Evolutionary conservation across 345 rosid species (phyloP).

Genomic region (Populus alba): DNA sequence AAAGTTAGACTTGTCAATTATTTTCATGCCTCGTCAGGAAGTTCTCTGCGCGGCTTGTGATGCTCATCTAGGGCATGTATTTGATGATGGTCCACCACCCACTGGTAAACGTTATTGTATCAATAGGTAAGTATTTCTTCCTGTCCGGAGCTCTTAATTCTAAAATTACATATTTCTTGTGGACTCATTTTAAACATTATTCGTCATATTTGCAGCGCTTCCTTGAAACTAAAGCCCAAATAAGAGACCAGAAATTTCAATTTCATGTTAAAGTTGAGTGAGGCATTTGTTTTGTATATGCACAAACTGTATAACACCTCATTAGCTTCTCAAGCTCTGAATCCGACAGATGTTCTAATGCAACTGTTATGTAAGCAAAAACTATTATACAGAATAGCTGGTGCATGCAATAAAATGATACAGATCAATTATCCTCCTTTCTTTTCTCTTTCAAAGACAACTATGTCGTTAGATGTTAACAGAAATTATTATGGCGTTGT

Average conservation of each 20-base stretch:
- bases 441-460: too few relatives aligned
- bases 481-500: too few relatives aligned
- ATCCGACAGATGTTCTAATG: too few relatives aligned
- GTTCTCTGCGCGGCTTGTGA: slow-evolving; percentile 62
- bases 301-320: not conserved
- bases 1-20: slow-evolving; percentile 64
- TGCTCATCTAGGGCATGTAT: slow-evolving; percentile 89
- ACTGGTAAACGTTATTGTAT: slow-evolving; percentile 84
- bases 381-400: too few relatives aligned
- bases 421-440: too few relatives aligned
- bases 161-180: not conserved
- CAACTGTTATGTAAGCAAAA: too few relatives aligned
- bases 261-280: not conserved
- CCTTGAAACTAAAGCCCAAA: slow-evolving; percentile 42
- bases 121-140: slow-evolving; percentile 52
- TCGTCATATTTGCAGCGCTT: slow-evolving; percentile 35
- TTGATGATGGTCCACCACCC: slow-evolving; percentile 84
- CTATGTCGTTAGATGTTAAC: too few relatives aligned
- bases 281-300: not conserved
- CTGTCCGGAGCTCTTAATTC: not conserved
- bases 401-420: too few relatives aligned
- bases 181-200: not conserved
- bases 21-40: slow-evolving; percentile 93
- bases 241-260: slow-evolving; percentile 3
- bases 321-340: not conserved